Conservation (phyloP, 306 rosid genomes). For the Spatholobus suberectus region DNA sequence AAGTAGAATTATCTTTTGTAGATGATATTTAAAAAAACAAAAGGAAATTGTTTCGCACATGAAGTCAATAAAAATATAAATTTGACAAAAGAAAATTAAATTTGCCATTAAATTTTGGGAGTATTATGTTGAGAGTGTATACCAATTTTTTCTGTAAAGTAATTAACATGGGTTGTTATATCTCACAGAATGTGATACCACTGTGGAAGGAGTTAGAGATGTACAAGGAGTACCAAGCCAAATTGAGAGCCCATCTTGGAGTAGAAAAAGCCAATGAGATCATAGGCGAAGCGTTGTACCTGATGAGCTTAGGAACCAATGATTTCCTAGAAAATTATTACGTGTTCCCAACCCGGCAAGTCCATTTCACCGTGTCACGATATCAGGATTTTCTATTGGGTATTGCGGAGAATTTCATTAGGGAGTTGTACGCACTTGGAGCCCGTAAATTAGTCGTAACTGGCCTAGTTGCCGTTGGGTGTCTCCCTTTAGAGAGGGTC, state of each 20-base stretch:
- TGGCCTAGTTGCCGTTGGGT: slow-evolving; percentile 47
- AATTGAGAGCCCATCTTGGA: slow-evolving; percentile 46
- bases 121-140: not conserved
- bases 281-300: slow-evolving; percentile 45
- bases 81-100: no score
- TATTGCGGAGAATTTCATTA: slow-evolving; percentile 38
- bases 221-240: slow-evolving; percentile 53
- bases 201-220: slow-evolving; percentile 54
- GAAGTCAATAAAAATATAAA: no score
- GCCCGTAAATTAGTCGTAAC: slow-evolving; percentile 43
- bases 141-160: not conserved
- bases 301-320: slow-evolving; percentile 58
- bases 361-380: slow-evolving; percentile 42
- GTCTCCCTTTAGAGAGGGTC: slow-evolving; percentile 50
- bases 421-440: slow-evolving; percentile 46
- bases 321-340: slow-evolving; percentile 55
- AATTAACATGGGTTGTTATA: not conserved
- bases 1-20: no score
- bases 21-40: no score
- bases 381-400: slow-evolving; percentile 46
- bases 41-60: no score
- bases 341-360: slow-evolving; percentile 23
- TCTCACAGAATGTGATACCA: slow-evolving; percentile 57
- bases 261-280: slow-evolving; percentile 39
- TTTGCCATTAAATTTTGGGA: no score